Evolutionary conservation across 129 eudicot species (phyloP), one percentile per base, ranked within the genome.

Genomic region (Mikania micrantha): DNA sequence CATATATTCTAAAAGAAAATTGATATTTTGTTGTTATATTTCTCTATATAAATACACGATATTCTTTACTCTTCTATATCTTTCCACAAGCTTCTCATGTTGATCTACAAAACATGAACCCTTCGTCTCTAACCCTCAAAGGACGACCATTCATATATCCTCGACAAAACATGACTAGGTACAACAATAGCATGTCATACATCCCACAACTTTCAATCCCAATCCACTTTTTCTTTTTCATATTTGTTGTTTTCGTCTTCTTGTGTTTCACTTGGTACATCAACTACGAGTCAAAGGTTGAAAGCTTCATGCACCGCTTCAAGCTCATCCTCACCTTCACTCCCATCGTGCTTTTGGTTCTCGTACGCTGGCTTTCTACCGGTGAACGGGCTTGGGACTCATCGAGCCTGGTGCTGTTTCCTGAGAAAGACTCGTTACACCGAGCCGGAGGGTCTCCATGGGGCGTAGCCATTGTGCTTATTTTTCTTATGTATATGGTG

Each of bases 391-490:
- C 59, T 11, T 69, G 81, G 25, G 64, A 74, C 2, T 78, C 85
- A 9, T 74, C 72, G 22, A 15, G 20, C 10, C 3, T 49, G n/a
- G 39, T 81, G 54, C 73, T 86, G 3, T 32, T 80, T 69, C 90
- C 92, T 0, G 89, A 85, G 67, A 75, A 76, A 70, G 85, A 88
- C n/a, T 74, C 84, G 12, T 20, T 85, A 50, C 88, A 88, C 39
- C 74, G 85, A 49, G 88, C 79, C 1, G 92, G 96, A 40, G 92
- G 90, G 56, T 85, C 92, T 20, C 90, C 96, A 0, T 58, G 83
- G 73, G 96, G 96, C 16, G 85, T 88, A 36, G 96, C 78, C 15
- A 21, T 78, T 66, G 66, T 83, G 32, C 86, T 88, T 32, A 71
- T 83, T 42, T 71, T 88, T 16, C 84, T 88, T 38, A 29, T 88